Evolutionary conservation across 441 rosid genomes (phyloP).

Genomic region (Capsella rubella): DNA sequence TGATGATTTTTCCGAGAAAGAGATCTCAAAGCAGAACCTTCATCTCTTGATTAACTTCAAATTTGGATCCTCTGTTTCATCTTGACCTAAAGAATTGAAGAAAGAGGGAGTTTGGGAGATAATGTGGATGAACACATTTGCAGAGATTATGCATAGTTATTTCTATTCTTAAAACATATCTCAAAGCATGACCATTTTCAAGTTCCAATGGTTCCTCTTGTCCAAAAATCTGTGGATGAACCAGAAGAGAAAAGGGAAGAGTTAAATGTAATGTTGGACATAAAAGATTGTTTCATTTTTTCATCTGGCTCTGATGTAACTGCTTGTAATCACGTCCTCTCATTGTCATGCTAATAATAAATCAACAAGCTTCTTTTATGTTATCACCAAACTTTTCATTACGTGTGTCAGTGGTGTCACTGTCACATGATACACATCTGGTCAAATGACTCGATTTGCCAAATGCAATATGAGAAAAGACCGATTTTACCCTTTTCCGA

Average conservation of each 20-base stretch:
- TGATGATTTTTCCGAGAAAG: slow-evolving; percentile 6
- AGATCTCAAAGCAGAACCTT: slow-evolving; percentile 22
- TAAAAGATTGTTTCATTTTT: slow-evolving; percentile 22
- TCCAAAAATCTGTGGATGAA: slow-evolving; percentile 21
- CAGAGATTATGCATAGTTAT: slow-evolving; percentile 17
- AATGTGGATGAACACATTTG: slow-evolving; percentile 9
- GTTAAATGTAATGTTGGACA: slow-evolving; percentile 5
- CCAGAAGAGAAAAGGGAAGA: slow-evolving; percentile 18
- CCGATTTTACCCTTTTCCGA: slow-evolving; percentile 21
- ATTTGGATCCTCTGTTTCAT: slow-evolving; percentile 1
- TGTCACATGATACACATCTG: slow-evolving; percentile 35
- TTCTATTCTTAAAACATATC: not conserved
- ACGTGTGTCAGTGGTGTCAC: slow-evolving; percentile 27
- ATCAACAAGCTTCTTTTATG: slow-evolving; percentile 34
- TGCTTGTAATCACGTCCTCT: slow-evolving; percentile 32
- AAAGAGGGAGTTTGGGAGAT: not conserved
- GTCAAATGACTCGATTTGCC: slow-evolving; percentile 29
- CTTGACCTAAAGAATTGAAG: not conserved
- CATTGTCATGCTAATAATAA: slow-evolving; percentile 40
- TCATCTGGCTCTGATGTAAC: slow-evolving; percentile 31
- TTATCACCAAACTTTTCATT: slow-evolving; percentile 41
- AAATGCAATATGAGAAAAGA: slow-evolving; percentile 25
- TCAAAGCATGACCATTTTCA: not conserved
- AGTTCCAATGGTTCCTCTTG: not conserved
- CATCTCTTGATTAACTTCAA: slow-evolving; percentile 18